A percentile compares a stretch with the other conserved stretches of the same genome.
Conservation (phyloP, 176 grass and related monocot genomes). For the Juncus inflexus region DNA sequence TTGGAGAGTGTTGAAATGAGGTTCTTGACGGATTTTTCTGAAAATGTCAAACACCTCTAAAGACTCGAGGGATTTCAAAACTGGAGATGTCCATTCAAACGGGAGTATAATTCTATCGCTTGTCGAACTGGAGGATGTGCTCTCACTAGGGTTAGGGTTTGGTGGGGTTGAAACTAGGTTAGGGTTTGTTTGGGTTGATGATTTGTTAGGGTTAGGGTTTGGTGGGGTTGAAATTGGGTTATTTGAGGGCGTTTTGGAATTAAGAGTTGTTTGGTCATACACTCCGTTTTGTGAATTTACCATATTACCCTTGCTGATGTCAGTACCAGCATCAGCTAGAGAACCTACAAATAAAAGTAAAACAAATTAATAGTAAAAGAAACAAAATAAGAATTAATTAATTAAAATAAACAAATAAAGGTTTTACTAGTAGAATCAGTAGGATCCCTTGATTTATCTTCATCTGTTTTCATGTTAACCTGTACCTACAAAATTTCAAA, state of each 20-base stretch:
- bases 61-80: conserved; percentile 7
- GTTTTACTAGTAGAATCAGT: too few relatives aligned
- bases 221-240: background rate
- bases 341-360: background rate
- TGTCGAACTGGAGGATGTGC: background rate
- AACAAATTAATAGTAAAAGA: too few relatives aligned
- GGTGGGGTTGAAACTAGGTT: background rate
- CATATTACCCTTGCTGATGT: conserved; percentile 12
- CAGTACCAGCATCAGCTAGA: background rate
- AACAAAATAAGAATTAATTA: too few relatives aligned
- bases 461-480: too few relatives aligned
- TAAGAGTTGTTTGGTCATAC: background rate
- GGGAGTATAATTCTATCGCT: conserved; percentile 2
- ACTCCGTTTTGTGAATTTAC: background rate
- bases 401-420: too few relatives aligned
- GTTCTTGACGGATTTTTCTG: background rate
- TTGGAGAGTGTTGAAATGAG: conserved; percentile 11
- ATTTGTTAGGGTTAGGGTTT: background rate
- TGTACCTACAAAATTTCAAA: too few relatives aligned
- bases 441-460: too few relatives aligned
- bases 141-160: background rate
- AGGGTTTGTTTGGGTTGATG: background rate
- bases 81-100: background rate
- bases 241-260: conserved; percentile 2
- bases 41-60: background rate